A percentile compares a stretch with the other conserved stretches of the same genome.
phyloP scores from a whole-genome alignment of 2,329 filamentous ascomycete genomes.

The Colletotrichum scovillei region DNA sequence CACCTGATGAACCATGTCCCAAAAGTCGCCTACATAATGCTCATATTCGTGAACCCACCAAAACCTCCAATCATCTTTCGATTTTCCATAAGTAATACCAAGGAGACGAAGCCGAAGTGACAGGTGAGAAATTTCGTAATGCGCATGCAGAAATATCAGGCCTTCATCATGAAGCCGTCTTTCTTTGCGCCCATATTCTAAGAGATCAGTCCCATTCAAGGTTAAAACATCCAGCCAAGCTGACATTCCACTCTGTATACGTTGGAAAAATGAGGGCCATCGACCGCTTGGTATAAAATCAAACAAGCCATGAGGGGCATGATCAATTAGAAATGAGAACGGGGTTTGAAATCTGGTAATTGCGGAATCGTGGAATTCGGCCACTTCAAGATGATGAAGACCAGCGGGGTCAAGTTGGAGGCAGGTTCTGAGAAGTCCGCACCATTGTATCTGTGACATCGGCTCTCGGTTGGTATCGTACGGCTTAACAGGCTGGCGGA shows the following conservation, averaged over 20 bases:
- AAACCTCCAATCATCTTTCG: slow-evolving; percentile 3
- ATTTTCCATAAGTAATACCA: slow-evolving; percentile 10
- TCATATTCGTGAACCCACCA: slow-evolving; percentile 9
- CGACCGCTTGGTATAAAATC: not conserved
- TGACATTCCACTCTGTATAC: not conserved
- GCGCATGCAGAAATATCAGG: no score
- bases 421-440: not conserved
- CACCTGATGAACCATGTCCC: not conserved
- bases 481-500: not conserved
- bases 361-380: not conserved
- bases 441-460: not conserved
- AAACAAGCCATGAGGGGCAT: not conserved
- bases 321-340: no score
- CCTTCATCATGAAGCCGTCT: not conserved
- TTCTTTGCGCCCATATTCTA: slow-evolving; percentile 39
- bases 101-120: not conserved
- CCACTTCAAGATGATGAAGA: not conserved
- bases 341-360: no score
- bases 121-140: no score
- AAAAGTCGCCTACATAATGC: slow-evolving; percentile 10
- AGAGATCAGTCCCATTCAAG: slow-evolving; percentile 35
- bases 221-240: not conserved
- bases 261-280: no score
- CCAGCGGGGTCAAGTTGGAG: not conserved
- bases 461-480: rapidly evolving